Evolutionary conservation across 208 protist species (phyloP).

Genomic region (Borovskyia barvae): DNA sequence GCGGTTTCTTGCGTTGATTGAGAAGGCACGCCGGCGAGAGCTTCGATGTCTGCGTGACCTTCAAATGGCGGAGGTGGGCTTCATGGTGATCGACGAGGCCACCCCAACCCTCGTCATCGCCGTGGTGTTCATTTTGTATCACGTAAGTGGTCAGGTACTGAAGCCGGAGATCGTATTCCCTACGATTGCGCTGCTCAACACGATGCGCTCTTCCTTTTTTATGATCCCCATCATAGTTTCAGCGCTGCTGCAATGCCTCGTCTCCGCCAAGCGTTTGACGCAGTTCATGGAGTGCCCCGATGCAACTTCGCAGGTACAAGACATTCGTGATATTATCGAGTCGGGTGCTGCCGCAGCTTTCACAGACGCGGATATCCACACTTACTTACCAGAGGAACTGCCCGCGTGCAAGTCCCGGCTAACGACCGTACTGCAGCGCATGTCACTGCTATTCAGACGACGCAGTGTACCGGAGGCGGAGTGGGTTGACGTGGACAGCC

Average conservation of each 20-base stretch:
- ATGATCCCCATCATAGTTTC: constrained; percentile 83
- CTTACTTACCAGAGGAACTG: constrained; percentile 24
- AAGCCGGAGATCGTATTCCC: constrained; percentile 86
- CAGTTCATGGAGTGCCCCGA: constrained; percentile 63
- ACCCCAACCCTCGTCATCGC: constrained; percentile 64
- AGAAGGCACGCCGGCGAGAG: constrained; percentile 47
- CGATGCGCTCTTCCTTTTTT: constrained; percentile 89
- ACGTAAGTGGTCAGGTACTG: constrained; percentile 51
- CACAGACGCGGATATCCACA: constrained; percentile 22
- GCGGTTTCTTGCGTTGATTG: constrained; percentile 40
- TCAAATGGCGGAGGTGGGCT: constrained; percentile 31
- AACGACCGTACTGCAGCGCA: constrained; percentile 7
- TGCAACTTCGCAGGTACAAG: constrained; percentile 3
- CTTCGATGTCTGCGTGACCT: constrained; percentile 38
- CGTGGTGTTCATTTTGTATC: constrained; percentile 55
- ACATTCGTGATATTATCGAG: constrained; percentile 15
- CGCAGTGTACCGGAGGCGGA: constrained; percentile 27
- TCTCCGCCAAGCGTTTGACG: constrained; percentile 67
- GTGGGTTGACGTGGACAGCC: constrained; percentile 13
- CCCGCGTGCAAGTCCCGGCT: constrained; percentile 19
- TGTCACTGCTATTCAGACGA: constrained; percentile 16
- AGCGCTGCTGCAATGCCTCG: constrained; percentile 56
- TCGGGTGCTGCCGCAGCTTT: constrained; percentile 23
- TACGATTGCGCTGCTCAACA: constrained; percentile 83
- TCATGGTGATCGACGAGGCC: constrained; percentile 59